Evolutionary conservation across 129 eudicot species (phyloP).

Genomic region (Artemisia argyi): DNA sequence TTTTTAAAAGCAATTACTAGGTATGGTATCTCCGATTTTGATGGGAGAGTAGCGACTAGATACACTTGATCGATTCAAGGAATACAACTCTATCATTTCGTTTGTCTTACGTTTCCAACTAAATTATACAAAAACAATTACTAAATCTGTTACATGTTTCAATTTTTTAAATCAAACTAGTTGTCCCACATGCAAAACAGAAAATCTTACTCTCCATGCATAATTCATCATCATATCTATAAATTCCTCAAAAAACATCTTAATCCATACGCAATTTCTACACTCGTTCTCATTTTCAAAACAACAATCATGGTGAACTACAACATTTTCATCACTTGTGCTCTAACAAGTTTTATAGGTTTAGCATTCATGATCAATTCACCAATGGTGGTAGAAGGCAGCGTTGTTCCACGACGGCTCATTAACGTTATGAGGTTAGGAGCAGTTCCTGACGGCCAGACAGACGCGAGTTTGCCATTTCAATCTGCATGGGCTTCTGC

Average conservation of each 20-base stretch:
- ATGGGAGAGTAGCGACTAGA: background rate
- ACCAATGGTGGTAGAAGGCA: too few species aligned
- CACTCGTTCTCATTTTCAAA: background rate
- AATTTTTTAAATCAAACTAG: background rate
- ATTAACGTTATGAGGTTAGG: conserved; percentile 39
- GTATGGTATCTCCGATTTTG: background rate
- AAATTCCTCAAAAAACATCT: background rate
- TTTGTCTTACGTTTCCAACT: background rate
- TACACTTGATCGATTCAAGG: conserved; percentile 13
- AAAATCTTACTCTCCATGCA: background rate
- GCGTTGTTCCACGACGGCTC: background rate
- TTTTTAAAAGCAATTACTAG: background rate
- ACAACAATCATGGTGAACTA: conserved; percentile 4
- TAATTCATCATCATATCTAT: conserved; percentile 9
- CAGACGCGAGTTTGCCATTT: conserved; percentile 43
- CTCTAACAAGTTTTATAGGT: background rate
- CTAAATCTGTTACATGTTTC: conserved; percentile 19
- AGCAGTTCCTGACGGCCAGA: conserved; percentile 41
- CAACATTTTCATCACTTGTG: background rate
- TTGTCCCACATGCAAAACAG: background rate
- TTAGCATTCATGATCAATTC: background rate
- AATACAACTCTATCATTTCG: background rate
- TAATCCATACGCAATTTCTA: background rate
- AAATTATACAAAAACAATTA: background rate
- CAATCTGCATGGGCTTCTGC: conserved; percentile 55